Conservation (phyloP, 169 alveolate species). For the Eimeria acervulina region DNA sequence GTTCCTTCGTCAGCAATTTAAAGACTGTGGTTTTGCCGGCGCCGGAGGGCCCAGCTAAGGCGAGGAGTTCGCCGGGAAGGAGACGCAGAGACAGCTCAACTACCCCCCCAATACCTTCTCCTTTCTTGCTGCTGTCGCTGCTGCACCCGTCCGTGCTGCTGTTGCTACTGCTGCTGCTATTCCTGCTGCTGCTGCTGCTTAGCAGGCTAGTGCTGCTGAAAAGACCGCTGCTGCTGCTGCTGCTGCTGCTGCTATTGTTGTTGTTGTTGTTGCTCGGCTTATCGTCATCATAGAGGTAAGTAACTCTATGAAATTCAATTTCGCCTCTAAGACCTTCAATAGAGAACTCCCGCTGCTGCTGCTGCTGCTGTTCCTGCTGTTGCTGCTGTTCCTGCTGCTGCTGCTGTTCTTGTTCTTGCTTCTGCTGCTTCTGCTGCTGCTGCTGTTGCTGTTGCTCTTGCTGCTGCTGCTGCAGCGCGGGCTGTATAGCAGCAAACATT, state of each 20-base stretch:
- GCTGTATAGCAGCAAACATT: slow-evolving; percentile 1
- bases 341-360: neutral
- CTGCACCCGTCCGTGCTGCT: too few relatives aligned
- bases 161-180: neutral
- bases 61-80: slow-evolving; percentile 45
- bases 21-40: slow-evolving; percentile 61
- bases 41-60: slow-evolving; percentile 62
- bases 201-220: neutral
- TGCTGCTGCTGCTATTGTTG: neutral
- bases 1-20: slow-evolving; percentile 59
- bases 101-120: neutral
- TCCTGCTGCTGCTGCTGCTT: neutral
- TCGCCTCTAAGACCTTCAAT: slow-evolving; percentile 1
- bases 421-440: neutral
- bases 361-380: slow-evolving; percentile 41
- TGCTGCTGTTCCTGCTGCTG: too few relatives aligned
- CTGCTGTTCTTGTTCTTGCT: too few relatives aligned
- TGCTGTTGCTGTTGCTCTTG: slow-evolving; percentile 32
- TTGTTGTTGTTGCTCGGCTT: neutral
- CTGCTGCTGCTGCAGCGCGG: slow-evolving; percentile 62
- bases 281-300: slow-evolving; percentile 19
- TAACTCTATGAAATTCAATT: slow-evolving; percentile 44
- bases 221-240: neutral
- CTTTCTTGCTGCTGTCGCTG: neutral
- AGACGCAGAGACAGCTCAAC: neutral